phyloP scores from a whole-genome alignment of 192 early-diverging fungal genomes.

The Coemansia sp. region DNA sequence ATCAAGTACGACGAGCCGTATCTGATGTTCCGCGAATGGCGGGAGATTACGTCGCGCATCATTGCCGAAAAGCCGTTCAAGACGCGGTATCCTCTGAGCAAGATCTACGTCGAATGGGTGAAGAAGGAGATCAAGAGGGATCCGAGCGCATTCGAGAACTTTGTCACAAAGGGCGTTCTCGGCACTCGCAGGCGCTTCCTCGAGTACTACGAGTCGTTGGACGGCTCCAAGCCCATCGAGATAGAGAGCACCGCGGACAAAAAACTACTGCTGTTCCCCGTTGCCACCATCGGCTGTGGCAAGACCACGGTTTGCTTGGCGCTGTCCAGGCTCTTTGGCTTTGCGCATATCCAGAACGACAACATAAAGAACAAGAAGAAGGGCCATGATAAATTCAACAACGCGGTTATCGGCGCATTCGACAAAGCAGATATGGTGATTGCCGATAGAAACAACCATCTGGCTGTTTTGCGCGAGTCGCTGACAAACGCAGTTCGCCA shows the following conservation, averaged over 20 bases:
- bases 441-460: constrained; percentile 79
- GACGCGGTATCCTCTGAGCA: constrained; percentile 58
- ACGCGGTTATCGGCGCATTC: constrained; percentile 57
- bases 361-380: constrained; percentile 63
- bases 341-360: constrained; percentile 85
- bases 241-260: constrained; percentile 12
- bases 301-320: constrained; percentile 61
- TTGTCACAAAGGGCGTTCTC: constrained; percentile 77
- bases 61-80: constrained; percentile 50
- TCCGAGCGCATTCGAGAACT: constrained; percentile 66
- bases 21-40: constrained; percentile 93
- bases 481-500: constrained; percentile 55
- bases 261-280: constrained; percentile 60
- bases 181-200: constrained; percentile 75
- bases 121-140: constrained; percentile 55
- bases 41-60: constrained; percentile 80
- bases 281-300: constrained; percentile 78
- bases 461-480: constrained; percentile 51
- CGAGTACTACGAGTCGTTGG: constrained; percentile 51
- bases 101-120: constrained; percentile 76
- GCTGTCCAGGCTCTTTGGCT: constrained; percentile 58
- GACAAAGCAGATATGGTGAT: constrained; percentile 61
- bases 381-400: constrained; percentile 54
- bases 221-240: constrained; percentile 20
- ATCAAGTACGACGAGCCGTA: constrained; percentile 95